These are phyloP conservation scores for Phytopythium ostracodes DNA, from an alignment of 352 stramenopile genomes.

Conservation along the genomic window DNA sequence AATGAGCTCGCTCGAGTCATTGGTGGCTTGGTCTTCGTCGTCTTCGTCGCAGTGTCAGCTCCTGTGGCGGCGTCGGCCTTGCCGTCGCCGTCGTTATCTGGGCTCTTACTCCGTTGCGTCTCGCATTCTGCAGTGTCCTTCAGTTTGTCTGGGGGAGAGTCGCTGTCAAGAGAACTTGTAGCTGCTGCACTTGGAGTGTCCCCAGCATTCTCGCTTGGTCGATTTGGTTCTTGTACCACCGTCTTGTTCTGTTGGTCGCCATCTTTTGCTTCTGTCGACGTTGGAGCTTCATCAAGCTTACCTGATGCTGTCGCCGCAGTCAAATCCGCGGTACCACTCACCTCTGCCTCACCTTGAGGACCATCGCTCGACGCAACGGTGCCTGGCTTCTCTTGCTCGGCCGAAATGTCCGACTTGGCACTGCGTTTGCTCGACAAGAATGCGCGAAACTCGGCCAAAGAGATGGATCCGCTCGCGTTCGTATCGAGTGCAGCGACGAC, in stretches of 20 bases:
- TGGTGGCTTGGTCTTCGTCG: conserved; percentile 1
- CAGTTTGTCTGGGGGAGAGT: background rate
- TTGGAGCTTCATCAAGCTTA: background rate
- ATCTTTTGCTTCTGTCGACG: background rate
- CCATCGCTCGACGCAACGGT: background rate
- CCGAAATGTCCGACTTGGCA: background rate
- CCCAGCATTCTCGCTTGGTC: too few relatives aligned
- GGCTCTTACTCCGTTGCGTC: too few relatives aligned
- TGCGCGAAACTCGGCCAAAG: conserved; percentile 45
- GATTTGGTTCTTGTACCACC: background rate
- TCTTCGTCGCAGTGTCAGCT: background rate
- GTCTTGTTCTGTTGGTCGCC: background rate
- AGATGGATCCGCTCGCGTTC: conserved; percentile 48
- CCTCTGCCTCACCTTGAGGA: background rate
- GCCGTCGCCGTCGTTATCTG: background rate
- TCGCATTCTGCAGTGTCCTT: background rate
- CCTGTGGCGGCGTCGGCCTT: background rate
- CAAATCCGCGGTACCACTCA: background rate
- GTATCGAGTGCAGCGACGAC: conserved; percentile 50
- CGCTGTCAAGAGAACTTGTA: background rate
- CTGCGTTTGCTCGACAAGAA: conserved; percentile 20
- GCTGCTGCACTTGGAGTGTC: background rate
- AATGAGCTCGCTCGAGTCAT: conserved; percentile 10
- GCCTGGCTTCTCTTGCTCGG: background rate
- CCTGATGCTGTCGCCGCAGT: background rate